Conservation (phyloP, 1,284 basidiomycete genomes). For the Phellinidium pouzarii region DNA sequence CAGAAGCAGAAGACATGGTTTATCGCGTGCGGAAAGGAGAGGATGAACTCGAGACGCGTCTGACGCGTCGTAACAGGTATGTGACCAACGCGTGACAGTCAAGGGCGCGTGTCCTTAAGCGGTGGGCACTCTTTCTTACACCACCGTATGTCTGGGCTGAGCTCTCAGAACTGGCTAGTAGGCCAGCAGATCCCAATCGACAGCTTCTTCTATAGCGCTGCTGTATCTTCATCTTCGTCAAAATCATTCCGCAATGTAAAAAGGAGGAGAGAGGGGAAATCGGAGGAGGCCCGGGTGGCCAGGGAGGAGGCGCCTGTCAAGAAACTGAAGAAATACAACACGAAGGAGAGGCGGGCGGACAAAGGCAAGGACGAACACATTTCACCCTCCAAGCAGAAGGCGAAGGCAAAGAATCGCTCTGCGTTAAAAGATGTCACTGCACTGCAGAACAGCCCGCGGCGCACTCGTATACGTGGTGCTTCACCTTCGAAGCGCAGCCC, state of each 20-base stretch:
- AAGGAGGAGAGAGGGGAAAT: neutral
- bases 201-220: neutral
- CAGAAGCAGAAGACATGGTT: neutral
- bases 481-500: neutral
- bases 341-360: neutral
- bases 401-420: neutral
- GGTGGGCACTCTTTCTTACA: no score
- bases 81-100: neutral
- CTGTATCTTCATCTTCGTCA: neutral
- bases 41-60: conserved; percentile 2
- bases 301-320: neutral
- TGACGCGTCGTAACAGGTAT: neutral
- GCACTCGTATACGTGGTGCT: neutral
- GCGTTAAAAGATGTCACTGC: conserved; percentile 7
- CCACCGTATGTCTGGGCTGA: neutral
- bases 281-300: neutral
- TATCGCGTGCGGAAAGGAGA: neutral
- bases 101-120: no score
- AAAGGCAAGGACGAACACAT: neutral
- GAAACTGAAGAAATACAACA: neutral
- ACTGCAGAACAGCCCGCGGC: conserved; percentile 3
- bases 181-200: neutral
- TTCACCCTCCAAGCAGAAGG: neutral
- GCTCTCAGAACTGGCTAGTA: neutral
- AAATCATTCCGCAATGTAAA: neutral